These are phyloP conservation scores for Agaricus subrufescens DNA, from an alignment of 768 basidiomycete species.

Conservation along the genomic window DNA sequence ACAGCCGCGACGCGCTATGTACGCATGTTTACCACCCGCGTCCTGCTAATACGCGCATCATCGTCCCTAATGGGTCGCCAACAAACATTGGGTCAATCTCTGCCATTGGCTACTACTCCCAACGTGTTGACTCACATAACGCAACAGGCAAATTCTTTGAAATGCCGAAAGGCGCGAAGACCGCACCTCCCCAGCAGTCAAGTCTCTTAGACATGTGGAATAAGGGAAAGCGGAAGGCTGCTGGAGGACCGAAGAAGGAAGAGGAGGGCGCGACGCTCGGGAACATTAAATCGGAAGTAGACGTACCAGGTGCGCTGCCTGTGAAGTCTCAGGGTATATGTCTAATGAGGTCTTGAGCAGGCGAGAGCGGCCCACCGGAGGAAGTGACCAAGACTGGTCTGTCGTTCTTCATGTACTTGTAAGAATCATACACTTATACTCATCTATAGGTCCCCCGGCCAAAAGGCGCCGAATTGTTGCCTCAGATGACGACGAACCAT, in stretches of 20 bases:
- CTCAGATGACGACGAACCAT: conserved; percentile 49
- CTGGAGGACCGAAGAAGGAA: conserved; percentile 16
- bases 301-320: conserved; percentile 6
- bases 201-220: conserved; percentile 72
- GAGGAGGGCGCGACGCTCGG: conserved; percentile 17
- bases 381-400: conserved; percentile 11
- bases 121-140: background rate
- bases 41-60: conserved; percentile 24
- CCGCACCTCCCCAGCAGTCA: conserved; percentile 71
- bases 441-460: conserved; percentile 24
- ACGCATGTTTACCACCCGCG: conserved; percentile 41
- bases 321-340: background rate
- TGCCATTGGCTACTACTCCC: background rate
- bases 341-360: conserved; percentile 14
- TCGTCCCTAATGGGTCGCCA: conserved; percentile 56
- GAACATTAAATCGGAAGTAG: conserved; percentile 25
- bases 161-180: conserved; percentile 66
- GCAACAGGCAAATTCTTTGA: conserved; percentile 66
- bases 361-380: conserved; percentile 41
- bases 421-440: background rate
- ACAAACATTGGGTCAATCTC: conserved; percentile 59
- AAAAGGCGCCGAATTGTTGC: conserved; percentile 53
- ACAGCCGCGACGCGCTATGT: conserved; percentile 38
- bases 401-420: background rate
- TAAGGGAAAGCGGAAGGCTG: conserved; percentile 35